phyloP scores from a whole-genome alignment of 768 basidiomycete genomes.

The Fistulinella prunicolor region DNA sequence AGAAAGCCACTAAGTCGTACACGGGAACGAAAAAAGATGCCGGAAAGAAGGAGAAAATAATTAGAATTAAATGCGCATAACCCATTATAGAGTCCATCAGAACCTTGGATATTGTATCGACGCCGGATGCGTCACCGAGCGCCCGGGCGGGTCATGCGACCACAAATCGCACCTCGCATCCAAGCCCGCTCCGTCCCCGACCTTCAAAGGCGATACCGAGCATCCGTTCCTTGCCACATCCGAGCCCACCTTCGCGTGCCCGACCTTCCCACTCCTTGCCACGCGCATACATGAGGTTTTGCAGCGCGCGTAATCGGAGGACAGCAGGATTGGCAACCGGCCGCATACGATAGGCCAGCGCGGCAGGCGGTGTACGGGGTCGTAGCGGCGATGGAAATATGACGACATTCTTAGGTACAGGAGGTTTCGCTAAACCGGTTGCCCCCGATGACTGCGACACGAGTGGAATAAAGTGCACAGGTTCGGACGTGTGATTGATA shows the following conservation, averaged over 20 bases:
- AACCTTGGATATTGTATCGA: constrained; percentile 6
- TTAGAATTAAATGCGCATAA: constrained; percentile 34
- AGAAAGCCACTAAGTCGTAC: constrained; percentile 6
- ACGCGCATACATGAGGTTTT: constrained; percentile 47
- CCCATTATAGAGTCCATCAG: constrained; percentile 28
- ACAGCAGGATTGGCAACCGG: constrained; percentile 59
- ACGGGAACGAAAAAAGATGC: background rate
- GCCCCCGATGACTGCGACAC: constrained; percentile 32
- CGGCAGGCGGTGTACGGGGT: constrained; percentile 34
- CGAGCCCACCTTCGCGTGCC: constrained; percentile 47
- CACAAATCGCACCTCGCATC: constrained; percentile 38
- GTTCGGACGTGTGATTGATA: constrained; percentile 13
- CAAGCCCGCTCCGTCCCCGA: constrained; percentile 51
- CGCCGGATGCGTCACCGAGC: background rate
- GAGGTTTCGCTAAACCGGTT: constrained; percentile 25
- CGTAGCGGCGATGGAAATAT: constrained; percentile 42
- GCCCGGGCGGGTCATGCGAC: constrained; percentile 24
- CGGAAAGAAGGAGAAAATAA: constrained; percentile 11
- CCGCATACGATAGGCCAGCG: constrained; percentile 46
- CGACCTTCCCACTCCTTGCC: constrained; percentile 49
- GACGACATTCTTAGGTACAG: constrained; percentile 36
- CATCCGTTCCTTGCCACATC: constrained; percentile 56
- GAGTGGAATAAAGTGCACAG: constrained; percentile 42
- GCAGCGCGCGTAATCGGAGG: constrained; percentile 58
- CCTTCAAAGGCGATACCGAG: constrained; percentile 61